These are phyloP conservation scores for Juglanconis oblonga DNA, from an alignment of 2,329 filamentous ascomycete species.

Conservation along the genomic window DNA sequence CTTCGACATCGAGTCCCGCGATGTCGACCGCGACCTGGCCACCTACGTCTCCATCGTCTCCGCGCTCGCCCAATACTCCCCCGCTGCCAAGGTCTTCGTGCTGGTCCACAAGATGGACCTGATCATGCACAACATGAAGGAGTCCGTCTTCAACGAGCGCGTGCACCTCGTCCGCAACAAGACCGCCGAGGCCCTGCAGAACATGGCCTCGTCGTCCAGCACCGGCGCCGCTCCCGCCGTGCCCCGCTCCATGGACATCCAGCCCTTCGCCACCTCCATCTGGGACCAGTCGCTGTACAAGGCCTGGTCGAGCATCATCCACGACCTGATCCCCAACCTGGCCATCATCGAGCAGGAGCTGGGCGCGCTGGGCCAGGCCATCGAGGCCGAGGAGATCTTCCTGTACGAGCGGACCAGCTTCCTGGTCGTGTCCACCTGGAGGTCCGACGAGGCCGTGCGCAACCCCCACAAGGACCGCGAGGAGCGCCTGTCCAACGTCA, in stretches of 20 bases:
- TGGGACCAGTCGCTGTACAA: slow-evolving; percentile 99
- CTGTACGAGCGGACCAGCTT: slow-evolving; percentile 96
- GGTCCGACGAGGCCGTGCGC: slow-evolving; percentile 66
- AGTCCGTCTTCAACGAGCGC: slow-evolving; percentile 80
- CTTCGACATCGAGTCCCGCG: slow-evolving; percentile 95
- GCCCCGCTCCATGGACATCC: slow-evolving; percentile 58
- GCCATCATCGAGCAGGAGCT: slow-evolving; percentile 84
- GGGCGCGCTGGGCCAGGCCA: slow-evolving; percentile 74
- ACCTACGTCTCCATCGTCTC: slow-evolving; percentile 90
- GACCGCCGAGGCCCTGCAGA: slow-evolving; percentile 54
- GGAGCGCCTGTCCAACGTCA: slow-evolving; percentile 91
- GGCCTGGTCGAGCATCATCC: slow-evolving; percentile 97
- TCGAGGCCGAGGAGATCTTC: slow-evolving; percentile 90
- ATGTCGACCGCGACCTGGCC: slow-evolving; percentile 87
- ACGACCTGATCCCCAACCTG: slow-evolving; percentile 94
- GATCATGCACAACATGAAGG: slow-evolving; percentile 74
- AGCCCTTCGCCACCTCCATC: slow-evolving; percentile 92
- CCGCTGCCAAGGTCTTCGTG: slow-evolving; percentile 81
- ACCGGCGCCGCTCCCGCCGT: slow-evolving; percentile 28
- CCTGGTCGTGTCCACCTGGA: slow-evolving; percentile 91
- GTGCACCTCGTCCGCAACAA: slow-evolving; percentile 73
- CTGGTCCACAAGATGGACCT: slow-evolving; percentile 99
- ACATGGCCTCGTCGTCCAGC: slow-evolving; percentile 25
- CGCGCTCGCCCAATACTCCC: slow-evolving; percentile 82
- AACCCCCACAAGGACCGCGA: slow-evolving; percentile 93